phyloP scores from a whole-genome alignment of 2,329 filamentous ascomycete genomes.

The Trichoderma sp. region DNA sequence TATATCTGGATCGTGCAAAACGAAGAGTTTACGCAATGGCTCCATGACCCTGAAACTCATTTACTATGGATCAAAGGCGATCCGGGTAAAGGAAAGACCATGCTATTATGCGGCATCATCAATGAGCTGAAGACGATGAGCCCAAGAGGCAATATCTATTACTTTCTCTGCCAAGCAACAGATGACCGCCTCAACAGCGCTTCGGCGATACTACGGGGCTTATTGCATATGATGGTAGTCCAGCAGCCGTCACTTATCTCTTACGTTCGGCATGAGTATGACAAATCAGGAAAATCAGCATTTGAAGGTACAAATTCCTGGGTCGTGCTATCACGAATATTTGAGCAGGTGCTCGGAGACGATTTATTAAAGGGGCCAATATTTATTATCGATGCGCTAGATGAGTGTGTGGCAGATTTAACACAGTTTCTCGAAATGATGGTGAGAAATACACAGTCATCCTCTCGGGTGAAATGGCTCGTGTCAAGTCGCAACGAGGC shows the following conservation, averaged over 20 bases:
- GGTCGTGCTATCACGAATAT: not conserved
- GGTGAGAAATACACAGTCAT: not conserved
- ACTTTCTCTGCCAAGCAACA: not conserved
- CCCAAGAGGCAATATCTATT: not conserved
- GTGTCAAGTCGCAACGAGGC: not conserved
- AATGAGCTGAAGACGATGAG: not conserved
- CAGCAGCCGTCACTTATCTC: not conserved
- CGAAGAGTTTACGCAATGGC: not conserved
- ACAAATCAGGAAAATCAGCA: not conserved
- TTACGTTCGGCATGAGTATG: accelerated
- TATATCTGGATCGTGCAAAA: not conserved
- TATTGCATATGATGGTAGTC: not conserved
- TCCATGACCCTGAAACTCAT: not conserved
- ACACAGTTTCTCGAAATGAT: not conserved
- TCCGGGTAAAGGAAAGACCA: not conserved
- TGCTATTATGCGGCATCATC: not conserved
- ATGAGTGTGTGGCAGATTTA: not conserved
- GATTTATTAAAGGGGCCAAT: not conserved
- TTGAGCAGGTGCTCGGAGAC: not conserved
- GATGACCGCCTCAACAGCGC: not conserved
- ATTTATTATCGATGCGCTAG: not conserved
- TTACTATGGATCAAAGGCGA: not conserved
- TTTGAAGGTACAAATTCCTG: not conserved
- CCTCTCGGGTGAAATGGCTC: not conserved
- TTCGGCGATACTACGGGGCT: not conserved